Evolutionary conservation across 306 rosid genomes (phyloP), one percentile per base, ranked within the genome.

Genomic region (Potentilla sterilis): DNA sequence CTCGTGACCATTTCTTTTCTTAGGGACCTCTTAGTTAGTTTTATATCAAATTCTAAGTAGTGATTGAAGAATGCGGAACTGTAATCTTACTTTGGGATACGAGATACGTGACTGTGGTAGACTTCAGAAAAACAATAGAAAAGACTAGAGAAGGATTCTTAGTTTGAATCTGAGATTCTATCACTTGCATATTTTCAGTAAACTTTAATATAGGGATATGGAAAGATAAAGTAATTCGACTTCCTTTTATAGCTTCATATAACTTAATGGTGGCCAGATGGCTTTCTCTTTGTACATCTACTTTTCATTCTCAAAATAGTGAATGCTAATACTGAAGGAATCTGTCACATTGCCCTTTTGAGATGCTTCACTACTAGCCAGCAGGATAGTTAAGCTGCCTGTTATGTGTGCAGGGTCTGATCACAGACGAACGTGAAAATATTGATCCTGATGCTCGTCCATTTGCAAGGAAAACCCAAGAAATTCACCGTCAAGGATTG

Each of bases 381-480:
- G 34, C 19, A 47, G 63, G 75, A 77, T 74, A 22, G 74, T 75
- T 51, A 70, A 22, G 49, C 65, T 83, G 57, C 69, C 35, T 71
- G 2, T 76, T 57, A 79, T 80, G 66, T 55, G 68, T 77, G 35
- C 85, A 96, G 99, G 99, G 99, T 67, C 85, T 96, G 82, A 96
- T 96, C 77, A 92, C 99, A 16, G 89, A 96, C 67, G 98, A 88
- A 54, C 96, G 99, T 54, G 83, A 88, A 84, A 77, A 85, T 78
- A 68, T 96, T 77, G 99, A 92, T 86, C 96, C 87, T 74, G 98
- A 96, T 55, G 99, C 97, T 21, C 87, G 74, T 69, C 96, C 97
- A 43, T 96, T 96, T 87, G 99, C 99, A 43, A 89, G 92, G 80
- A 96, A 87, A 49, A 79, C 85, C 79, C 90, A 88, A 61, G 97